Evolutionary conservation across 192 early-diverging fungal species (phyloP).

Genomic region (Umbelopsis sp.): DNA sequence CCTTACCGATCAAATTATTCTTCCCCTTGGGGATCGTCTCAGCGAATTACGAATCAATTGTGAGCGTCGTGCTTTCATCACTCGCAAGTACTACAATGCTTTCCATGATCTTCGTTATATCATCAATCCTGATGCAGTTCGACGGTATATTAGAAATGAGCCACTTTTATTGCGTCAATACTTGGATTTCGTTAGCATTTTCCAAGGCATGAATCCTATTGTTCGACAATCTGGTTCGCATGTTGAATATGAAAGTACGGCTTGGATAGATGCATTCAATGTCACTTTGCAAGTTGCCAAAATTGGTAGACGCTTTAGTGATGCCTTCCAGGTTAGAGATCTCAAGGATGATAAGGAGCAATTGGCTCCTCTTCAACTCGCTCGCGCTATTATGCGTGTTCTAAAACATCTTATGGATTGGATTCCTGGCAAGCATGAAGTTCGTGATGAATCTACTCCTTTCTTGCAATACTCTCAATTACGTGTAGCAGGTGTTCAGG

Average conservation of each 20-base stretch:
- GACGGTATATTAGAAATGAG: constrained; percentile 57
- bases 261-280: constrained; percentile 92
- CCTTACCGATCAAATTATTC: constrained; percentile 63
- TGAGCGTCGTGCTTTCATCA: constrained; percentile 68
- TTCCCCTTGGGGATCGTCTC: constrained; percentile 37
- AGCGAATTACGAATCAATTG: constrained; percentile 59
- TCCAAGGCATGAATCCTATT: constrained; percentile 95
- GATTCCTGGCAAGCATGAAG: constrained; percentile 41
- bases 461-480: constrained; percentile 13
- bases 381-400: constrained; percentile 36
- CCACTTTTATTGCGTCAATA: constrained; percentile 68
- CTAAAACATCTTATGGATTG: constrained; percentile 57
- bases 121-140: constrained; percentile 53
- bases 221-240: constrained; percentile 74
- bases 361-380: not conserved
- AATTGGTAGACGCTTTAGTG: constrained; percentile 72
- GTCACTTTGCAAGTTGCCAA: constrained; percentile 80
- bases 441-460: constrained; percentile 1
- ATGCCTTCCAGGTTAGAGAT: constrained; percentile 44
- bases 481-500: constrained; percentile 1
- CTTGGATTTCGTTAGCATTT: constrained; percentile 78
- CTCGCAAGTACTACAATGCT: constrained; percentile 74
- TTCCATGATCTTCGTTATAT: constrained; percentile 88
- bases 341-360: not conserved
- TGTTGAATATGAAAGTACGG: constrained; percentile 89